Conservation (phyloP, 495 filamentous ascomycete genomes). For the Penicillium silybi region DNA sequence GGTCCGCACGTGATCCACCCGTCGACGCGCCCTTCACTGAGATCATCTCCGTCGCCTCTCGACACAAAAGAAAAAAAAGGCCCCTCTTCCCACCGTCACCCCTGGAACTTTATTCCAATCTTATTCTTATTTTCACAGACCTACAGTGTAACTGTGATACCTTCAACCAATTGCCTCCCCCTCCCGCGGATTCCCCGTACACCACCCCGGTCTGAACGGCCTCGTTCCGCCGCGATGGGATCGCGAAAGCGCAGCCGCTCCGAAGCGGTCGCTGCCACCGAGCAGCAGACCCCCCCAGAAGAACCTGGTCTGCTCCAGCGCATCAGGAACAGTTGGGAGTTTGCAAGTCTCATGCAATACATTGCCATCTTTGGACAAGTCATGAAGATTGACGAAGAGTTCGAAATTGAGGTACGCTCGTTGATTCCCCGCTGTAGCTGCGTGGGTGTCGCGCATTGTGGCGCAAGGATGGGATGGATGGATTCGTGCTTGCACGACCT, state of each 20-base stretch:
- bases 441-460: slow-evolving; percentile 4
- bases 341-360: slow-evolving; percentile 91
- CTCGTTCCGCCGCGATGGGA: slow-evolving; percentile 42
- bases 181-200: slow-evolving; percentile 2
- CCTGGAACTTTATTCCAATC: neutral
- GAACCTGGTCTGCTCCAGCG: slow-evolving; percentile 56
- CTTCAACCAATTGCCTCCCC: neutral
- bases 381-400: slow-evolving; percentile 81
- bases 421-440: neutral
- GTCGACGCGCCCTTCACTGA: slow-evolving; percentile 37
- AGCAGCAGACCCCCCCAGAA: slow-evolving; percentile 42
- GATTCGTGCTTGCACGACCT: neutral
- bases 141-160: slow-evolving; percentile 1
- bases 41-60: slow-evolving; percentile 32
- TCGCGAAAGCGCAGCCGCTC: slow-evolving; percentile 69
- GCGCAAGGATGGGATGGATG: slow-evolving; percentile 7
- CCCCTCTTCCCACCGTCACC: neutral
- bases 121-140: neutral
- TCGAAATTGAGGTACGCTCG: slow-evolving; percentile 75
- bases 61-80: slow-evolving; percentile 22
- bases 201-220: slow-evolving; percentile 22
- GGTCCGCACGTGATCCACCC: slow-evolving; percentile 32
- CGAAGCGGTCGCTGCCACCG: slow-evolving; percentile 55
- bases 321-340: slow-evolving; percentile 89
- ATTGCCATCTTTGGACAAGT: slow-evolving; percentile 82